A percentile compares a stretch with the other conserved stretches of the same genome.
These are phyloP conservation scores for Rhododendron ferrugineum DNA, from an alignment of 148 eudicot species.

Conservation along the genomic window DNA sequence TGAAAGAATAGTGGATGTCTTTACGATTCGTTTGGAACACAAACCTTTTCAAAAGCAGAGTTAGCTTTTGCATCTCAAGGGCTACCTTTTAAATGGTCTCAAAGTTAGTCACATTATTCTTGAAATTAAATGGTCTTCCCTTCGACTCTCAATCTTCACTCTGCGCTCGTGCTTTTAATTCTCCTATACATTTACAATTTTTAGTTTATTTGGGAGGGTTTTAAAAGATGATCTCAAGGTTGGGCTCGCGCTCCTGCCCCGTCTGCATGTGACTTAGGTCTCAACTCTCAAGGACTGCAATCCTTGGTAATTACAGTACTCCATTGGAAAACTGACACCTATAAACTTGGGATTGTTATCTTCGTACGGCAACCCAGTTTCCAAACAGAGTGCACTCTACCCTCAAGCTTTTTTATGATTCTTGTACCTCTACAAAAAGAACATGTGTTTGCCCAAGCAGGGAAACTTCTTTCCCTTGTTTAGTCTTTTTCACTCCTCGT, in stretches of 20 bases:
- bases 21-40: neutral
- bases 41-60: neutral
- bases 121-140: neutral
- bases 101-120: neutral
- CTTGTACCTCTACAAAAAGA: neutral
- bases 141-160: neutral
- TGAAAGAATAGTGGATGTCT: neutral
- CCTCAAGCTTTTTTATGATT: neutral
- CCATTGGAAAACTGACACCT: neutral
- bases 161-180: too few species aligned
- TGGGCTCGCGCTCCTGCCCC: too few species aligned
- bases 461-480: constrained; percentile 2
- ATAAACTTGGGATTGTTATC: neutral
- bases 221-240: too few species aligned
- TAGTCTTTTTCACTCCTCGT: neutral
- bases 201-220: too few species aligned
- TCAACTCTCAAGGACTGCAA: neutral
- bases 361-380: neutral
- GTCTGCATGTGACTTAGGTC: too few species aligned
- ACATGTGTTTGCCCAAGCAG: neutral
- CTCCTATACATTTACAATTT: too few species aligned
- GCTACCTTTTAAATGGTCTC: neutral
- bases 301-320: neutral
- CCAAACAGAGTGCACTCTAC: neutral
- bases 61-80: neutral